Evolutionary conservation across 345 rosid genomes (phyloP), one percentile per base, ranked within the genome.

Genomic region (Boechera retrofracta): DNA sequence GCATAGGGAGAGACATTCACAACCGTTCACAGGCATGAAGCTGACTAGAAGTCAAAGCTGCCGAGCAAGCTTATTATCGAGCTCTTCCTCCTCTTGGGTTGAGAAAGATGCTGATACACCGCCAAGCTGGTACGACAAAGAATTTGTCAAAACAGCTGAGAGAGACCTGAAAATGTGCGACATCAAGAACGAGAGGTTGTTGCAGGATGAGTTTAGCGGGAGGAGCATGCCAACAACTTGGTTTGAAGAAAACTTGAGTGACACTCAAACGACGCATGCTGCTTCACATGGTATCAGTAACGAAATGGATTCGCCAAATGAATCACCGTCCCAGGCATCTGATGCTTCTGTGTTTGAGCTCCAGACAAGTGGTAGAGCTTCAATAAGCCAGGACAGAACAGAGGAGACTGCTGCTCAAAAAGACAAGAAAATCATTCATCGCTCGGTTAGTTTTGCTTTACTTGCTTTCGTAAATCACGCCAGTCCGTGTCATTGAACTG

Each of bases 31-130:
- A 69, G 85, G 83, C 80, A 81, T 81, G 78, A 83, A 80, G 72
- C 79, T 91, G 63, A 51, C 47, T 11, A 86, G 86, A 69, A 93
- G 97, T 81, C 90, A 68, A 79, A 93, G 98, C 78, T 89, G 90
- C 80, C 79, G 82, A 74, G 89, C 89, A 41, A 86, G 82, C 71
- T 61, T 91, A 7, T 54, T 55, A 63, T 69, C 71, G 6, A 78
- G 52, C 63, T 75, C 65, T 63, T 71, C 86, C 21, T 58, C 67
- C 2, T 26, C 57, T 56, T 80, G 77, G 78, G 53, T 72, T 61
- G 86, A 82, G 72, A 82, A 75, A 67, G 66, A 70, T 33, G 87
- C 81, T 33, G 73, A 69, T 64, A 78, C 85, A 21, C 83, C 85
- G 6, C 84, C 85, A 21, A 56, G 41, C 21, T 78, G 65, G 76